Evolutionary conservation across 2,329 filamentous ascomycete genomes (phyloP).

Genomic region (Cladosporium velox): DNA sequence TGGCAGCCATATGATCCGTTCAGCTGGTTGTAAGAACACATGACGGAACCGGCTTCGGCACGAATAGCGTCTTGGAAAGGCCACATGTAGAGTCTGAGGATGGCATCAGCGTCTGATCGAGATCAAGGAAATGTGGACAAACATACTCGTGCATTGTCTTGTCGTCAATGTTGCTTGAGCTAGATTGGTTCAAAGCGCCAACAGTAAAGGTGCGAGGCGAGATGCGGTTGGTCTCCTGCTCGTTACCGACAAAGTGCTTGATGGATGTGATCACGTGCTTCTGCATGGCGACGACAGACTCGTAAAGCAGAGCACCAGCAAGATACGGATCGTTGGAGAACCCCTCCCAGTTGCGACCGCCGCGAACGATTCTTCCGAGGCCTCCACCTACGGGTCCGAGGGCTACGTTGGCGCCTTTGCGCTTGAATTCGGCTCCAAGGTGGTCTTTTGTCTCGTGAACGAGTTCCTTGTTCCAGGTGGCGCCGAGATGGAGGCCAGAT

Average conservation of each 20-base stretch:
- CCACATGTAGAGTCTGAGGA: slow-evolving; percentile 33
- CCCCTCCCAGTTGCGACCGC: slow-evolving; percentile 39
- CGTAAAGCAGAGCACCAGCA: slow-evolving; percentile 32
- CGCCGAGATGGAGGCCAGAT: slow-evolving; percentile 41
- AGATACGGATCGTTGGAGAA: slow-evolving; percentile 32
- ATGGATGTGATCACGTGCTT: slow-evolving; percentile 51
- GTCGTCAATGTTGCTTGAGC: slow-evolving; percentile 51
- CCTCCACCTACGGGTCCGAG: slow-evolving; percentile 50
- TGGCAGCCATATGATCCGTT: slow-evolving; percentile 68
- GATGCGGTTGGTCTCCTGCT: slow-evolving; percentile 35
- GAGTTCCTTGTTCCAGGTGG: slow-evolving; percentile 53
- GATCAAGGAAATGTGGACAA: background rate
- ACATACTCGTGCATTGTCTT: slow-evolving; percentile 55
- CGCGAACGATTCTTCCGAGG: slow-evolving; percentile 34
- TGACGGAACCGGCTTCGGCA: slow-evolving; percentile 65
- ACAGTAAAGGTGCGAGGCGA: slow-evolving; percentile 43
- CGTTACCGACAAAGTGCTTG: slow-evolving; percentile 38
- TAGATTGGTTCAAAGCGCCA: slow-evolving; percentile 26
- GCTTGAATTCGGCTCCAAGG: slow-evolving; percentile 39
- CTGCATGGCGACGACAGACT: slow-evolving; percentile 35
- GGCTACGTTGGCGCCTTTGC: slow-evolving; percentile 36
- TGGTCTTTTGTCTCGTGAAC: slow-evolving; percentile 37
- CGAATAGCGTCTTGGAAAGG: slow-evolving; percentile 69
- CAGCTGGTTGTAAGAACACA: slow-evolving; percentile 74
- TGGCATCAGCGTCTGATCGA: background rate